phyloP scores from a whole-genome alignment of 306 rosid species.

The Chamaecrista fasciculata region DNA sequence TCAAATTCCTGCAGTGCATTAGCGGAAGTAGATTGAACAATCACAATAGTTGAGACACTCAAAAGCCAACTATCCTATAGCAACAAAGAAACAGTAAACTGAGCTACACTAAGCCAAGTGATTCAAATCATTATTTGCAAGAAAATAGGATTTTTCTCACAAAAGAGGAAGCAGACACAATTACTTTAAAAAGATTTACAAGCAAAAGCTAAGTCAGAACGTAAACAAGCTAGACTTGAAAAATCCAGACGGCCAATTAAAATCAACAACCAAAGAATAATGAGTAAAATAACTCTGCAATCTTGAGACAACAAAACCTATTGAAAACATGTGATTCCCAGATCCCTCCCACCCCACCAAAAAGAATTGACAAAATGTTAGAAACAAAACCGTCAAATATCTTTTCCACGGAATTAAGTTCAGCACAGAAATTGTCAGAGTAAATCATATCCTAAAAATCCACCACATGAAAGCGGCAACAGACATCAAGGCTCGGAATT shows the following conservation, averaged over 20 bases:
- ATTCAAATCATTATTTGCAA: not conserved
- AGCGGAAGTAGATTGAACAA: not conserved
- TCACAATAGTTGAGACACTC: slow-evolving; percentile 12
- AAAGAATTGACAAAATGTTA: not conserved
- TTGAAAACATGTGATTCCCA: not conserved
- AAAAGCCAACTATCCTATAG: not conserved
- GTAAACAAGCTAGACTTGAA: not conserved
- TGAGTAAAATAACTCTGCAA: no score
- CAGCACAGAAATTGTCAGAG: not conserved
- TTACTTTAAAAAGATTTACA: not conserved
- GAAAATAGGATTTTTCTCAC: not conserved
- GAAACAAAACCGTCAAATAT: not conserved
- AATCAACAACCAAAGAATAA: not conserved
- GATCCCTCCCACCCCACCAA: not conserved
- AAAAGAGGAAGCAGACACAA: not conserved
- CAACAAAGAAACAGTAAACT: not conserved
- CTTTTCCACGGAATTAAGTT: not conserved
- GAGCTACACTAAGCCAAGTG: not conserved
- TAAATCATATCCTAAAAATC: not conserved
- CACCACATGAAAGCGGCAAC: not conserved
- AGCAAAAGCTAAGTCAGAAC: not conserved
- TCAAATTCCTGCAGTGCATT: slow-evolving; percentile 53
- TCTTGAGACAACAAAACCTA: not conserved
- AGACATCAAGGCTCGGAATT: not conserved
- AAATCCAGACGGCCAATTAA: not conserved